Base-by-base conservation (phyloP, 768 basidiomycete species). In the Suillus subalutaceus region DNA sequence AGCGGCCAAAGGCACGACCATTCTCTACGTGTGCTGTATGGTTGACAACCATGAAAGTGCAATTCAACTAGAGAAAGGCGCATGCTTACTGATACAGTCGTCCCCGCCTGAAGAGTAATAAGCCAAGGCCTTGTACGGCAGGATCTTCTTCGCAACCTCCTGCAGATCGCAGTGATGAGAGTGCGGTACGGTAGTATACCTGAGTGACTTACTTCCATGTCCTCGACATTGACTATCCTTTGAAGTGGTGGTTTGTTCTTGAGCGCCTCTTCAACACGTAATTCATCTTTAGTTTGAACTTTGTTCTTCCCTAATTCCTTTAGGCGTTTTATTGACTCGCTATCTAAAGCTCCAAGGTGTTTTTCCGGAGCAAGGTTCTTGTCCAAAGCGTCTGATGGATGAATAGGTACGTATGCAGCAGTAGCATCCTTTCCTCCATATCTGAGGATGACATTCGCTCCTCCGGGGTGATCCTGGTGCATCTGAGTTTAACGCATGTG, bases 371-470 rank as follows among this genome's bases (percentile, higher is more conserved):
- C 84, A 23, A 94, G 82, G 74, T 90, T 85, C 77, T 86, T 88
- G 61, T 89, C 85, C 58, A 97, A 85, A 23, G 92, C 88, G 69
- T 92, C 90, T 32, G 90, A 87, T 4, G 96, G 89, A 77, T 98
- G 96, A 52, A 97, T 93, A 6, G 92, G 91, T 67, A 90, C 85
- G 73, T 90, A 93, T 5, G 81, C 90, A 7, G 78, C 77, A 0
- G 92, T 93, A n/a, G 93, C 94, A 74, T 96, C 96, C 67, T 83
- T 85, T 10, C 96, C 96, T 10, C 87, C 95, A 71, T 94, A 92
- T 72, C 87, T 89, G 23, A 97, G 73, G 67, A 98, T 93, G 72
- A 94, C 90, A 64, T 85, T 84, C 20, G 89, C 80, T 3, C 96
- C 96, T 23, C 96, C 95, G 8, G 92, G 91, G 70, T 93, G 92